Base-by-base conservation (phyloP, 2,329 filamentous ascomycete genomes). In the Teratosphaeria nubilosa region DNA sequence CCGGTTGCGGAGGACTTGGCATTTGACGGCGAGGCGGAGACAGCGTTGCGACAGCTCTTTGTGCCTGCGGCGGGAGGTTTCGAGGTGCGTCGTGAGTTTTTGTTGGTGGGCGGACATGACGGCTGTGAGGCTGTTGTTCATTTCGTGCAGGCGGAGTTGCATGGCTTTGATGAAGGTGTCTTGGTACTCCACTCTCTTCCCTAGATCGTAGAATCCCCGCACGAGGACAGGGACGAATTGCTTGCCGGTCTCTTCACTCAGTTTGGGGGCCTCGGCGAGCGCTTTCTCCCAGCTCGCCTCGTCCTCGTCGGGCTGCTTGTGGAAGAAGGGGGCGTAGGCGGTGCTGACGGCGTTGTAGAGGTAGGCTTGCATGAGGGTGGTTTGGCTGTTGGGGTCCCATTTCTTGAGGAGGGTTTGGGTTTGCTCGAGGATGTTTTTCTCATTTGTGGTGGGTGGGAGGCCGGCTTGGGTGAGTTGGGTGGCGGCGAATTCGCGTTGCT, bases 261-360 rank as follows among this genome's bases (percentile, higher is more conserved):
- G 54, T 41, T 82, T 86, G 4, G 90, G 90, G 74, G 91, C 91
- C 68, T 87, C 87, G 64, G 87, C 83, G 30, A 92, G 80, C 0
- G 90, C 90, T 66, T 91, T 87, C 68, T 95, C 90, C 88, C 89
- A 95, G 69, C 88, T 88, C 63, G 83, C 82, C 41, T 86, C 83
- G 68, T 91, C 85, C 69, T 94, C 90, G 64, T 82, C 78, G 11
- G 84, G 77, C 16, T 82, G 78, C 1, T 87, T 87, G 63, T 85
- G 82, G 73, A 88, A 91, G 72, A 87, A 91, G 11, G 87, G 87
- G n/a, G 87, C 85, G 69, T 82, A 81, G 56, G 83, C 82, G 67
- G 87, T 83, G 62, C 87, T 85, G 62, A 91, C 88, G 64, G 88
- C 85, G 75, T 94, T 94, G 79, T 94, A 95, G 72, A 94, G 90